phyloP scores from a whole-genome alignment of 495 filamentous ascomycete species.

The Talaromyces proteolyticus region DNA sequence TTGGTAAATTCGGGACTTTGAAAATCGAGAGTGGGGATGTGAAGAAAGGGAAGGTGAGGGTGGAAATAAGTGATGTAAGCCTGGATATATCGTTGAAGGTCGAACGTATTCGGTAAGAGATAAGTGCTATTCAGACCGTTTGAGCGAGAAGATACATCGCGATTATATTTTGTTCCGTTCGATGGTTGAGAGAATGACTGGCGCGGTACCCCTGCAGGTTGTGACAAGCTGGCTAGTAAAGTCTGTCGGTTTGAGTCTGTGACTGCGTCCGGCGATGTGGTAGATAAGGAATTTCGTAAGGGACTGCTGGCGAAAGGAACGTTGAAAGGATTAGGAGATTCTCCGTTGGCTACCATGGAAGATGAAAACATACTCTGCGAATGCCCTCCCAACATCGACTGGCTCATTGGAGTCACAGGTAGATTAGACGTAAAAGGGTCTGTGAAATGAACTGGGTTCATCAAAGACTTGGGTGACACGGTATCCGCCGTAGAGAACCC shows the following conservation, averaged over 20 bases:
- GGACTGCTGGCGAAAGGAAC: constrained; percentile 46
- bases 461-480: constrained; percentile 42
- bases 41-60: constrained; percentile 89
- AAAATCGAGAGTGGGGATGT: constrained; percentile 89
- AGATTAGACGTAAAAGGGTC: constrained; percentile 51
- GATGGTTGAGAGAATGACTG: constrained; percentile 75
- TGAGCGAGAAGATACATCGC: constrained; percentile 38
- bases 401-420: constrained; percentile 56
- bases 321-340: constrained; percentile 50
- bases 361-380: constrained; percentile 53
- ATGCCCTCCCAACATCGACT: constrained; percentile 41
- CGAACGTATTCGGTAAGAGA: constrained; percentile 76
- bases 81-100: constrained; percentile 86
- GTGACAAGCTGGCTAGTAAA: constrained; percentile 75
- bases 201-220: constrained; percentile 64
- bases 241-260: constrained; percentile 91
- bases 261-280: constrained; percentile 71
- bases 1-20: constrained; percentile 66
- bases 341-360: constrained; percentile 50
- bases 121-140: constrained; percentile 40
- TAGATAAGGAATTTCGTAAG: constrained; percentile 56
- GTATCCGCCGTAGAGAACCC: constrained; percentile 34
- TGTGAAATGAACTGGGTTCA: constrained; percentile 39
- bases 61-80: constrained; percentile 94
- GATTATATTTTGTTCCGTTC: constrained; percentile 39